Conservation (phyloP, 2,329 filamentous ascomycete genomes). For the Canariomyces notabilis region DNA sequence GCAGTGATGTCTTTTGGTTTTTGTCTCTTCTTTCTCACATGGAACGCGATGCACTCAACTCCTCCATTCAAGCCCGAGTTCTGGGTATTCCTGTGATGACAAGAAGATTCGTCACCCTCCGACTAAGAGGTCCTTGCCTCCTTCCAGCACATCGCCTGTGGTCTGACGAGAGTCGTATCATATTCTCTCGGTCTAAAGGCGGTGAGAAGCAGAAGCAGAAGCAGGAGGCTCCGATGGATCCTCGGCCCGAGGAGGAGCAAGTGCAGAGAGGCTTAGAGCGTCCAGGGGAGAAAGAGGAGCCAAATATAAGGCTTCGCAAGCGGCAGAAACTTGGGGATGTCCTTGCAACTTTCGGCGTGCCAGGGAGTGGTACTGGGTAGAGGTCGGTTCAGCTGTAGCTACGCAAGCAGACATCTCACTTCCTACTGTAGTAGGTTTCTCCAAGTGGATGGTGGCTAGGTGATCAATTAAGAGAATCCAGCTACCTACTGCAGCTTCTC, state of each 20-base stretch:
- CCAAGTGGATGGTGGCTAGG: no score
- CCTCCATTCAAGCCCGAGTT: not conserved
- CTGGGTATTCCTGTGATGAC: conserved; percentile 1
- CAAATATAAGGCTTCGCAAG: conserved; percentile 1
- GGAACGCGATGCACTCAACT: not conserved
- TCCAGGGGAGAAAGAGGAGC: not conserved
- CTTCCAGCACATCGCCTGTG: not conserved
- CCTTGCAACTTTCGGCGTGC: not conserved
- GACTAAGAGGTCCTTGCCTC: not conserved
- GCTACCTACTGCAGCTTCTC: no score
- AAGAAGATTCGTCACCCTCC: conserved; percentile 5
- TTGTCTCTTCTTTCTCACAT: conserved; percentile 8
- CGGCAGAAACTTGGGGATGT: conserved; percentile 6
- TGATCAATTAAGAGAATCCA: no score
- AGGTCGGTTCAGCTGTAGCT: not conserved
- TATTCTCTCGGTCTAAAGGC: conserved; percentile 4
- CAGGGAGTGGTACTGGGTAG: not conserved
- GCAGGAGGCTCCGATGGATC: not conserved
- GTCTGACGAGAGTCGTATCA: not conserved
- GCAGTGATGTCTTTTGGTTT: conserved; percentile 13
- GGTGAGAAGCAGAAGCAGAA: not conserved
- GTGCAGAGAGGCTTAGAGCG: not conserved
- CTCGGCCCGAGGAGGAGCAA: not conserved
- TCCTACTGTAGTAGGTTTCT: no score
- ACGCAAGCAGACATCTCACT: not conserved